Base-by-base conservation (phyloP, 139 green algal species). In the Medakamo hakoo region DNA sequence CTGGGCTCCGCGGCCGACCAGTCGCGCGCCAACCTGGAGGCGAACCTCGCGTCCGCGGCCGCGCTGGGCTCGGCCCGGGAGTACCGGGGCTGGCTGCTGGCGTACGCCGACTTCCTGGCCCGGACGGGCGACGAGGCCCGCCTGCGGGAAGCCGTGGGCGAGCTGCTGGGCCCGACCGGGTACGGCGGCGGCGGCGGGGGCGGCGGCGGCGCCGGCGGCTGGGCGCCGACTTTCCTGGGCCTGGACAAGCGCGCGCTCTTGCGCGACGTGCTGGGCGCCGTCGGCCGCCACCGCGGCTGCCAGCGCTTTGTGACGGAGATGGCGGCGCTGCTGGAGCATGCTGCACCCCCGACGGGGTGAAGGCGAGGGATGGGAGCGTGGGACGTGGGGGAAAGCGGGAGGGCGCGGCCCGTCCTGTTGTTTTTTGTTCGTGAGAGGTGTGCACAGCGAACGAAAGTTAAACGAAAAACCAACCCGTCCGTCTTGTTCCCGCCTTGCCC, bases 241-340 rank as follows among this genome's bases (percentile, higher is more conserved):
- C 49, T 82, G 24, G 52, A 75, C 62, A 90, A 86, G 68, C 67
- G 82, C 14, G 29, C 68, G 20, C 63, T 91, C 58, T 70, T 90
- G 73, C 58, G 61, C 31, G 57, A 71, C 9, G 71, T 78, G 5
- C 66, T 88, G 56, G 40, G 9, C 9, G 40, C 9, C 9, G 40
- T 16, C 9, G 9, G 9, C 40, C 40, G 40, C 40, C 9, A 52
- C 40, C 40, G 40, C 9, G 40, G 9, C 9, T 9, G 9, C 9
- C 40, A 52, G 40, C 9, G 40, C 9, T 16, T 52, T 9, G 40
- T 52, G 40, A 16, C 40, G 9, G 40, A 52, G 16, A 21, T 52
- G 9, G 9, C 40, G 9, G 40, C 9, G 16, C 40, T 52, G 16
- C 16, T 52, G 40, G n/a, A n/a, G n/a, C n/a, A n/a, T n/a, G n/a